Base-by-base conservation (phyloP, 1,284 basidiomycete species). In the Trichosporon coremiiforme region DNA sequence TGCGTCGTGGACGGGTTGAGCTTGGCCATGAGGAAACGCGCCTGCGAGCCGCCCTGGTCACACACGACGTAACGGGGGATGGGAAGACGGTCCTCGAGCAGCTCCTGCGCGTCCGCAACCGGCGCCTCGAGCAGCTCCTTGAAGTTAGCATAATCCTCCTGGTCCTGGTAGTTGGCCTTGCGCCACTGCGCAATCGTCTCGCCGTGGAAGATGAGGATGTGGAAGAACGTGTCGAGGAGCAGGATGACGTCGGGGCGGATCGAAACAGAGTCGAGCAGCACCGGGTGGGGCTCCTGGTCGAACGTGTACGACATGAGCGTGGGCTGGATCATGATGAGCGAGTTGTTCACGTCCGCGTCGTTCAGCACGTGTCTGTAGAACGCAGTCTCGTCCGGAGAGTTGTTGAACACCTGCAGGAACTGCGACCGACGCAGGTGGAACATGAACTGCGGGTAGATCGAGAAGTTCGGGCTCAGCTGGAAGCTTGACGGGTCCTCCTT, bases 361-460 rank as follows among this genome's bases (percentile, higher is more conserved):
- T 98, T 96, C 68, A 99, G 86, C 60, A 98, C 90, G 83, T 98
- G 97, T 75, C 95, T 88, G 85, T 98, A 98, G 87, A 97, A 99
- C 17, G 96, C 97, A 31, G 95, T 98, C 87, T 99, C 96, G 82
- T 99, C 96, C 6, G 96, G 96, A 86, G 94, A 97, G 87, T 98
- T 99, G 86, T 99, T 99, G 85, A 99, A 99, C 68, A 99, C 96
- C 85, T 99, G 97, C 83, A 99, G 87, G 87, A 99, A 99, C 85
- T 99, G 96, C 86, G 92, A 94, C 81, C 97, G 86, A 70, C 97
- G 89, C 72, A 99, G 85, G 85, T 99, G 97, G 91, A 99, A 99
- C 97, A 99, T 99, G 87, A 99, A 99, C 83, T 99, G 97, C 38
- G 97, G 97, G 84, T 99, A 99, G 79, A 99, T 99, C 83, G 92